Percentiles rank a stretch among this genome's conserved stretches.
Conservation (phyloP, 306 rosid species). For the Begonia loranthoides region DNA sequence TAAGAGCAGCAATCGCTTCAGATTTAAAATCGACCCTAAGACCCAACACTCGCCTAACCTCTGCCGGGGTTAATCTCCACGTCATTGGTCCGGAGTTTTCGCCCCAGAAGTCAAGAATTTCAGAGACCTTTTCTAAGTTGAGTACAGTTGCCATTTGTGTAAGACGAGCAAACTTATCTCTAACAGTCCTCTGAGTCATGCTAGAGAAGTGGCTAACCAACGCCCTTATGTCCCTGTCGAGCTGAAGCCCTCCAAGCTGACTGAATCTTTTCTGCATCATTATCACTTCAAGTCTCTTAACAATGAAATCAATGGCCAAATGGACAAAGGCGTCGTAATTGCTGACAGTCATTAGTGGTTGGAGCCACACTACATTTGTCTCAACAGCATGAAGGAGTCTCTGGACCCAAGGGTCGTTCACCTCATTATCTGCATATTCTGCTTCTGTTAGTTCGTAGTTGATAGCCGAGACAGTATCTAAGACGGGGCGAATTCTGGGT, state of each 20-base stretch:
- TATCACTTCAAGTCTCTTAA: constrained; percentile 88
- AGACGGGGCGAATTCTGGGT: constrained; percentile 69
- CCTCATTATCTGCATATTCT: constrained; percentile 89
- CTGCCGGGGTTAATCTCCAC: constrained; percentile 96
- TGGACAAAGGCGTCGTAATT: constrained; percentile 74
- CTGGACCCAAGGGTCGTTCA: constrained; percentile 98
- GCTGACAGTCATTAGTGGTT: constrained; percentile 77
- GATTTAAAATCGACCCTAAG: constrained; percentile 89
- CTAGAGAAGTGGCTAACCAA: constrained; percentile 85
- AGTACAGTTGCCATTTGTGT: constrained; percentile 94
- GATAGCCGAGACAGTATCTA: constrained; percentile 74
- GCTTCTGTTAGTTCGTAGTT: constrained; percentile 84
- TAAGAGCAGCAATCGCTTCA: constrained; percentile 76
- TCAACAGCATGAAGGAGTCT: constrained; percentile 91
- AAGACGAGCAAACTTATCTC: constrained; percentile 95
- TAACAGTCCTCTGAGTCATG: constrained; percentile 86
- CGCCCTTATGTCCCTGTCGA: constrained; percentile 88
- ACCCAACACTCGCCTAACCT: constrained; percentile 91
- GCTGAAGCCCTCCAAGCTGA: constrained; percentile 98
- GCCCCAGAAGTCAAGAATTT: constrained; percentile 98
- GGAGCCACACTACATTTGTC: constrained; percentile 75
- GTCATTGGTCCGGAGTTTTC: constrained; percentile 99
- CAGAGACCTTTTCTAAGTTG: constrained; percentile 92
- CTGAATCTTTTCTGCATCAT: constrained; percentile 96
- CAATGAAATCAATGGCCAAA: constrained; percentile 70